Evolutionary conservation across 352 stramenopile species (phyloP).

Genomic region (Blastocystis sp.): DNA sequence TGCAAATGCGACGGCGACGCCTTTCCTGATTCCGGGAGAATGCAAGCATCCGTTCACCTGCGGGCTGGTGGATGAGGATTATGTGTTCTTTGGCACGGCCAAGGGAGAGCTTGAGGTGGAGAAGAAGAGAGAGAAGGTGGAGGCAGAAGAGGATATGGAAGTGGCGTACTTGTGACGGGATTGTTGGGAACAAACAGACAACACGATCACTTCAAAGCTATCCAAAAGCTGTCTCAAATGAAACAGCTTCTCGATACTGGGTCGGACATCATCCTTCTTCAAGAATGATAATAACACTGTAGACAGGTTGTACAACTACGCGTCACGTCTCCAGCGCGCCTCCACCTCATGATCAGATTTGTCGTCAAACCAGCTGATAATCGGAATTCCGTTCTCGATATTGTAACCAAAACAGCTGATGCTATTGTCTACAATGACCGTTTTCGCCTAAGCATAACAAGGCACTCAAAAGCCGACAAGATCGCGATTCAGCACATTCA

Average conservation of each 20-base stretch:
- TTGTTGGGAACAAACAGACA: conserved; percentile 11
- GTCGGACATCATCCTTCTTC: conserved; percentile 24
- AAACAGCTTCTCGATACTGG: conserved; percentile 45
- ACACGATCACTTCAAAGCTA: conserved; percentile 13
- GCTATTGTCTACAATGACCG: conserved; percentile 66
- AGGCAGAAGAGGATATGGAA: not conserved
- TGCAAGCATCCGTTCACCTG: not conserved
- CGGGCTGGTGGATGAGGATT: not conserved
- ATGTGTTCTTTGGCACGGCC: not conserved
- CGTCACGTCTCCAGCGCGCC: not conserved
- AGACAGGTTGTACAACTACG: conserved; percentile 61
- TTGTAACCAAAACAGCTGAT: conserved; percentile 66
- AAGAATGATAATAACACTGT: conserved; percentile 49
- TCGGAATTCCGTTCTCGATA: conserved; percentile 69
- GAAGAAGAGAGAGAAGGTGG: not conserved
- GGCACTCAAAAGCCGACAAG: not conserved
- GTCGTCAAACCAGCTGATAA: conserved; percentile 66
- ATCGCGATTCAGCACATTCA: conserved; percentile 62
- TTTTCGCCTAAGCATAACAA: conserved; percentile 44
- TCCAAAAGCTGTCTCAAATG: conserved; percentile 28
- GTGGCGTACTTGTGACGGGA: not conserved
- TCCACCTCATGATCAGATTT: conserved; percentile 58
- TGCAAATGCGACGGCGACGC: not conserved
- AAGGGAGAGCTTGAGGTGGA: not conserved
- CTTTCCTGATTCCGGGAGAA: not conserved